Evolutionary conservation across 441 rosid species (phyloP).

Genomic region (Erodium moschatum): DNA sequence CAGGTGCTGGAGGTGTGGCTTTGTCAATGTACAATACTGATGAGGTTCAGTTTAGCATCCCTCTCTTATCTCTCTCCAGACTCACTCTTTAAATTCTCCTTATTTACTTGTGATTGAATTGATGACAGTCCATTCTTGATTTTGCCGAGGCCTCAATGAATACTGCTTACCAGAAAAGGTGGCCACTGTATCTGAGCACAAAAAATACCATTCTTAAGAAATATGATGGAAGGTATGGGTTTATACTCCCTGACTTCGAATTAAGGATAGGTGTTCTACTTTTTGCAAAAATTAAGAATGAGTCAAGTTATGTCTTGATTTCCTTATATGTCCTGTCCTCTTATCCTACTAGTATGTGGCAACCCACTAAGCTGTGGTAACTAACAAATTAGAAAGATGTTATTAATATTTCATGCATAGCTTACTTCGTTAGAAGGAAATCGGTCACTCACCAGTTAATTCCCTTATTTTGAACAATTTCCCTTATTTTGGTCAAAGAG

Average conservation of each 20-base stretch:
- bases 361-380: too few relatives aligned
- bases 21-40: conserved; percentile 26
- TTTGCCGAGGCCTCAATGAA: conserved; percentile 90
- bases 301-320: too few relatives aligned
- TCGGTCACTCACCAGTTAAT: too few relatives aligned
- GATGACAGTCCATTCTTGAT: conserved; percentile 61
- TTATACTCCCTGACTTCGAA: neutral
- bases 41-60: conserved; percentile 14
- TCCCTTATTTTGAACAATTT: neutral
- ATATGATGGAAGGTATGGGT: conserved; percentile 78
- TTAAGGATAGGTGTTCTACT: too few relatives aligned
- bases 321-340: too few relatives aligned
- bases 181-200: conserved; percentile 96
- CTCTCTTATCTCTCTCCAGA: neutral
- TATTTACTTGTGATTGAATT: neutral
- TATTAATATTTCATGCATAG: too few relatives aligned
- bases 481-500: neutral
- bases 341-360: too few relatives aligned
- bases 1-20: conserved; percentile 24
- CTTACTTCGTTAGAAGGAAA: too few relatives aligned
- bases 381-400: too few relatives aligned
- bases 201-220: conserved; percentile 86
- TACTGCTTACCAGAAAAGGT: conserved; percentile 79
- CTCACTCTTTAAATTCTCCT: neutral
- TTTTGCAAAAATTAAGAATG: too few relatives aligned